phyloP scores from a whole-genome alignment of 371 early-diverging fungal species.

The Mortierella sp. region DNA sequence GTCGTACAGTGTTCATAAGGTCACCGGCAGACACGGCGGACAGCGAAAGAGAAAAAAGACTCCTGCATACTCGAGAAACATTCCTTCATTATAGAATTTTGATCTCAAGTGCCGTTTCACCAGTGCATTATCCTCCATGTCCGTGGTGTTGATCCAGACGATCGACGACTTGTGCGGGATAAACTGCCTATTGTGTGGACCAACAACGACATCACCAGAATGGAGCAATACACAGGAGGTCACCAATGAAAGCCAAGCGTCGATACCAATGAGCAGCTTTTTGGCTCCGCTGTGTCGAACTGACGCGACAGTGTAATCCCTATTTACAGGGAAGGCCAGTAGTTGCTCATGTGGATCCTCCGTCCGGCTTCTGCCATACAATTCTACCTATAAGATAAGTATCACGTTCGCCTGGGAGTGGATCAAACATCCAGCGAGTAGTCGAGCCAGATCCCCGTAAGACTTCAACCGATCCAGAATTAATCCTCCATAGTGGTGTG shows the following conservation, averaged over 20 bases:
- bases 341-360: slow-evolving; percentile 26
- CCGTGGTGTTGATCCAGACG: slow-evolving; percentile 13
- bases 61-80: slow-evolving; percentile 3
- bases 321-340: slow-evolving; percentile 11
- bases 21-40: slow-evolving; percentile 25
- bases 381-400: slow-evolving; percentile 13
- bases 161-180: slow-evolving; percentile 14
- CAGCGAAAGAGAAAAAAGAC: slow-evolving; percentile 25
- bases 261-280: slow-evolving; percentile 20
- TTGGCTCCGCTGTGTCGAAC: slow-evolving; percentile 16
- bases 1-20: slow-evolving; percentile 16
- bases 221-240: slow-evolving; percentile 21
- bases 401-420: slow-evolving; percentile 13
- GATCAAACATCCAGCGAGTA: slow-evolving; percentile 20
- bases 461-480: too few relatives aligned
- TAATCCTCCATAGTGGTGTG: too few relatives aligned
- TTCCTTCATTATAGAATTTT: slow-evolving; percentile 23
- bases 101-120: slow-evolving; percentile 1
- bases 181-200: slow-evolving; percentile 21
- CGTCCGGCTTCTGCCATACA: slow-evolving; percentile 20
- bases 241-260: slow-evolving; percentile 20
- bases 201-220: slow-evolving; percentile 17
- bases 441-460: slow-evolving; percentile 15
- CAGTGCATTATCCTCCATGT: too few relatives aligned
- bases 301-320: slow-evolving; percentile 9